These are phyloP conservation scores for Coprinellus aureogranulatus DNA, from an alignment of 768 basidiomycete species.

Conservation along the genomic window DNA sequence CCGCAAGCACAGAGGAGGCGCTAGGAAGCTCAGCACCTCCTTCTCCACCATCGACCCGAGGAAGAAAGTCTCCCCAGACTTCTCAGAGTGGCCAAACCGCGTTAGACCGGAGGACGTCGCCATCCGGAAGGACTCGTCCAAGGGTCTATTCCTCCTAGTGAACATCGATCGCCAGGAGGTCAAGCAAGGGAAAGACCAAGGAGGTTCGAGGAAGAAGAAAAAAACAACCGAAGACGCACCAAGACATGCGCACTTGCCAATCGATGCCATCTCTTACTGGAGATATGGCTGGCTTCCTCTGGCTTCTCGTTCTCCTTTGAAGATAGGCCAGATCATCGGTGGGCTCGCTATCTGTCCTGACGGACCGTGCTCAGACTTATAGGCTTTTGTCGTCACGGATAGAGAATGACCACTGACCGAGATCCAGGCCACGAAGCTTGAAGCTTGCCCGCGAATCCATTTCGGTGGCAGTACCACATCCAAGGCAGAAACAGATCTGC, in stretches of 20 bases:
- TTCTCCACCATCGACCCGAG: no score
- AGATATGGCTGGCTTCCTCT: background rate
- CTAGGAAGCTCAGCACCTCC: no score
- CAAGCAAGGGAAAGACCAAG: no score
- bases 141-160: no score
- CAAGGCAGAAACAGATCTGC: background rate
- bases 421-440: background rate
- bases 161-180: no score
- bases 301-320: background rate
- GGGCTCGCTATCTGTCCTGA: background rate
- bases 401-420: background rate
- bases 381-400: constrained; percentile 3
- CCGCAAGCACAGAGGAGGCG: no score
- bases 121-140: no score
- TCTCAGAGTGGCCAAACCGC: no score
- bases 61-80: no score
- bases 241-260: constrained; percentile 1
- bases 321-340: constrained; percentile 2
- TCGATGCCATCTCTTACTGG: background rate
- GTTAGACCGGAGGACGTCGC: no score
- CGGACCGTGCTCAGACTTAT: constrained; percentile 4
- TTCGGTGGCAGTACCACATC: background rate
- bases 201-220: no score
- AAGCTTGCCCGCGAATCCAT: background rate
- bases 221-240: background rate